Evolutionary conservation across 2,329 filamentous ascomycete genomes (phyloP).

Genomic region (Aspergillus aculeatinus): DNA sequence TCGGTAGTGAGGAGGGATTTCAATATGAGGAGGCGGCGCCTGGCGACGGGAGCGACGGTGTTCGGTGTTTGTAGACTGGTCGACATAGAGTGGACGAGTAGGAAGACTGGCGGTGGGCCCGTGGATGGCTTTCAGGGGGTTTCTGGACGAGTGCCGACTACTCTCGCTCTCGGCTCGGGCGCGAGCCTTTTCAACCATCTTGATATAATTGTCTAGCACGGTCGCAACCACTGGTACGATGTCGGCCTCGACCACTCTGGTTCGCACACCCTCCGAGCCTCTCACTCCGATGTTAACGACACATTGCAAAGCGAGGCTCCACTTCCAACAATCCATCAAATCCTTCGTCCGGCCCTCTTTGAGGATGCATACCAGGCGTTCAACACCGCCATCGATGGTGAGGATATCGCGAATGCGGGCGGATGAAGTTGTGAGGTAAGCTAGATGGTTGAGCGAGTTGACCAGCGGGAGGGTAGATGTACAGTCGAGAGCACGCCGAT

Average conservation of each 20-base stretch:
- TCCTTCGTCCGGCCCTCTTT: slow-evolving; percentile 97
- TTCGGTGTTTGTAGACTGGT: slow-evolving; percentile 55
- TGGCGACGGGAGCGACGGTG: slow-evolving; percentile 69
- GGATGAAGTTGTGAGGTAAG: slow-evolving; percentile 96
- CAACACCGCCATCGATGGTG: slow-evolving; percentile 97
- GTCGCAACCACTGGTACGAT: slow-evolving; percentile 99
- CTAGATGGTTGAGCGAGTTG: slow-evolving; percentile 98
- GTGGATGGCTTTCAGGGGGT: slow-evolving; percentile 22
- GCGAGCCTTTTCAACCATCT: slow-evolving; percentile 87
- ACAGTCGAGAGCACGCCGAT: slow-evolving; percentile 94
- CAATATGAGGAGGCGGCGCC: slow-evolving; percentile 79
- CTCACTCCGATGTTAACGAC: slow-evolving; percentile 98
- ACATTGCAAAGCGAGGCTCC: slow-evolving; percentile 98
- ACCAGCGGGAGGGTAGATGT: slow-evolving; percentile 96
- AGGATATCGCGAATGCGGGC: slow-evolving; percentile 96
- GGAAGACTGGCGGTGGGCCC: slow-evolving; percentile 16
- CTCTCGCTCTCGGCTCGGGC: slow-evolving; percentile 80
- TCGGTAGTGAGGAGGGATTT: slow-evolving; percentile 64
- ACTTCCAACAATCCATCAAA: slow-evolving; percentile 99
- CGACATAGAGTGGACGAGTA: slow-evolving; percentile 37
- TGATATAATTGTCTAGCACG: slow-evolving; percentile 97
- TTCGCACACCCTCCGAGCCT: slow-evolving; percentile 90
- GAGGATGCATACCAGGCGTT: slow-evolving; percentile 92
- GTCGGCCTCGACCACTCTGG: slow-evolving; percentile 93
- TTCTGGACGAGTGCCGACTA: slow-evolving; percentile 48